Evolutionary conservation across 768 basidiomycete genomes (phyloP), one percentile per base, ranked within the genome.

Genomic region (Tulasnella sp.): DNA sequence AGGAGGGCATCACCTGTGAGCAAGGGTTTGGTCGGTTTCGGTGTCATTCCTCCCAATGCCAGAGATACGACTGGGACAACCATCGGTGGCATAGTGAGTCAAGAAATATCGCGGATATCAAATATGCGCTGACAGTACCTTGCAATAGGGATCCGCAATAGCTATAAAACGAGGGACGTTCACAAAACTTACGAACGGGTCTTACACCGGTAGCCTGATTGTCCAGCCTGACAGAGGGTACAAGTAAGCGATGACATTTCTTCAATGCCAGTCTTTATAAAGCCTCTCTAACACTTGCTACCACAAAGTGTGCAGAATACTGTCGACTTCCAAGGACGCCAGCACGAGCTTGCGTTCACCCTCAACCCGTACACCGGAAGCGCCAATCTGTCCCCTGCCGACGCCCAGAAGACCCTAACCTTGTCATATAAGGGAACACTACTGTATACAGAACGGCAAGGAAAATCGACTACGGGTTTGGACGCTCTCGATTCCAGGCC

Each of bases 291-390:
- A n/a, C n/a, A n/a, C n/a, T n/a, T n/a, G n/a, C n/a, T n/a, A n/a
- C n/a, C n/a, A 52, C 27, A 40, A 48, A 31, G 56, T 9, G 12
- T 46, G 54, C 73, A 75, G 21, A 70, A 65, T 0, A 79, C 81
- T 0, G 70, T 81, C 40, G 75, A 84, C 66, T 83, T 79, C 61
- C 79, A 80, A 64, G 72, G 73, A 2, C 76, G 83, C n/a, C 77
- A 74, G n/a, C 81, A 83, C 55, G 70, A 74, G 43, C 70, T 84
- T 58, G 71, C 75, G 49, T 82, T 86, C 65, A 69, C 73, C 0
- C 66, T 84, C 17, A 71, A 68, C 0, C 83, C 83, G 0, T 82
- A 82, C 66, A 76, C 74, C 41, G 73, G 67, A 34, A 58, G 70
- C 0, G 63, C 67, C 2, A 69, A 74, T 5, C 73, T 83, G 7